Evolutionary conservation across 1,284 basidiomycete species (phyloP), one percentile per base, ranked within the genome.

Genomic region (Heterobasidion annosum): DNA sequence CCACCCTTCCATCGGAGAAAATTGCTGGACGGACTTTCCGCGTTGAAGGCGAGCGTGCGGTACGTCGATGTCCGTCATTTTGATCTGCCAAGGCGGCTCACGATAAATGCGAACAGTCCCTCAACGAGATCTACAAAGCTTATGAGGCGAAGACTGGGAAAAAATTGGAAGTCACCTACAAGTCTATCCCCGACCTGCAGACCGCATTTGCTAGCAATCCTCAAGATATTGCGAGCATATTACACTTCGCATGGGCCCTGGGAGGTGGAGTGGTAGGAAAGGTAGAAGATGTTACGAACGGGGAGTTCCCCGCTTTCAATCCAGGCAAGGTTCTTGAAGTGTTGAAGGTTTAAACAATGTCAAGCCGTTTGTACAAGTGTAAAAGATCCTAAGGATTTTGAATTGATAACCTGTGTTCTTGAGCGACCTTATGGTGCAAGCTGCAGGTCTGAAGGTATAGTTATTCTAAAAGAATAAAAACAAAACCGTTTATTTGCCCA

Each of bases 41-140:
- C 35, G 64, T 75, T 25, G 63, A 76, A 57, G 73, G 73, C 8
- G 67, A 72, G 50, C 70, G 67, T 12, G 62, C 35, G 16, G 61
- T 62, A 53, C 19, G 57, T 46, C n/a, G 4, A 10, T 32, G 3
- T 15, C 9, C 5, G 16, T 8, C 16, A 44, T 40, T 19, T 19
- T 19, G 32, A 43, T 5, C 8, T 16, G 2, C 15, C 12, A 44
- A 8, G 9, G 9, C 34, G 43, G 19, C 40, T 54, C 33, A 55
- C 50, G 9, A 35, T 18, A 42, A 13, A 37, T 13, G n/a, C 15
- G 13, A 9, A 1, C 34, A 62, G 62, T 47, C 59, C 2, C 58
- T 61, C 52, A 62, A 62, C 47, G 52, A 59, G 16, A 49, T 62
- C 33, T 53, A 58, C 46, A 45, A 25, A 1, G 32, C n/a, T n/a